These are phyloP conservation scores for Sclerotinia borealis DNA, from an alignment of 2,329 filamentous ascomycete genomes.

Conservation along the genomic window DNA sequence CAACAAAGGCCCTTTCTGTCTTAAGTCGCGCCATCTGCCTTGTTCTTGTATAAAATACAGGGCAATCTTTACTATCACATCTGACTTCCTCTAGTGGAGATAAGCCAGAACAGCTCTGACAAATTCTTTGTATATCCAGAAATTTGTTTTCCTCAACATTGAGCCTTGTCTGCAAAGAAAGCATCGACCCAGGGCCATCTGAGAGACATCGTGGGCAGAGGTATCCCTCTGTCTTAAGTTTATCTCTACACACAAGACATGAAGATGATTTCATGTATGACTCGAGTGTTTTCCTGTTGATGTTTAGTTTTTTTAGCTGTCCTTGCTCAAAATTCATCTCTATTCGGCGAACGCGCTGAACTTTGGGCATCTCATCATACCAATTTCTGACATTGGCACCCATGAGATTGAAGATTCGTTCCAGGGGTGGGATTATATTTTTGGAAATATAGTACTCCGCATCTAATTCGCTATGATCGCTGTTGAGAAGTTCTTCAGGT, in stretches of 20 bases:
- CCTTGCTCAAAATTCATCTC: slow-evolving; percentile 27
- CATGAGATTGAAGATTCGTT: slow-evolving; percentile 93
- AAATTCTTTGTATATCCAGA: slow-evolving; percentile 62
- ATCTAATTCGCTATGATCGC: slow-evolving; percentile 75
- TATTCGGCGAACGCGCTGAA: slow-evolving; percentile 62
- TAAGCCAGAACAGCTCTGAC: slow-evolving; percentile 71
- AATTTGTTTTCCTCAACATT: slow-evolving; percentile 57
- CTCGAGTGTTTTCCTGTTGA: slow-evolving; percentile 67
- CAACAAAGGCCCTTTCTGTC: slow-evolving; percentile 35
- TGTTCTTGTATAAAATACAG: slow-evolving; percentile 77
- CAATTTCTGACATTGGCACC: slow-evolving; percentile 85
- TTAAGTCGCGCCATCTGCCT: slow-evolving; percentile 49
- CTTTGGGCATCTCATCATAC: slow-evolving; percentile 96
- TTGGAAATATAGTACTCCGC: slow-evolving; percentile 96
- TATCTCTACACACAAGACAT: slow-evolving; percentile 65
- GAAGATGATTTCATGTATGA: slow-evolving; percentile 80
- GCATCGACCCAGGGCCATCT: slow-evolving; percentile 53
- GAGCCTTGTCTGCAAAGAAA: slow-evolving; percentile 57
- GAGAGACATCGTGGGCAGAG: slow-evolving; percentile 55
- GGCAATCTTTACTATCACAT: slow-evolving; percentile 88
- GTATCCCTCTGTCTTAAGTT: slow-evolving; percentile 39
- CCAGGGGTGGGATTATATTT: slow-evolving; percentile 89
- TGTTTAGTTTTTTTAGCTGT: slow-evolving; percentile 35
- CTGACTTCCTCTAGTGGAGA: slow-evolving; percentile 69
- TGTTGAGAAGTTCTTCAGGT: slow-evolving; percentile 73